Conservation (phyloP, 78 protist genomes). For the Dictyostelium discoideum region DNA sequence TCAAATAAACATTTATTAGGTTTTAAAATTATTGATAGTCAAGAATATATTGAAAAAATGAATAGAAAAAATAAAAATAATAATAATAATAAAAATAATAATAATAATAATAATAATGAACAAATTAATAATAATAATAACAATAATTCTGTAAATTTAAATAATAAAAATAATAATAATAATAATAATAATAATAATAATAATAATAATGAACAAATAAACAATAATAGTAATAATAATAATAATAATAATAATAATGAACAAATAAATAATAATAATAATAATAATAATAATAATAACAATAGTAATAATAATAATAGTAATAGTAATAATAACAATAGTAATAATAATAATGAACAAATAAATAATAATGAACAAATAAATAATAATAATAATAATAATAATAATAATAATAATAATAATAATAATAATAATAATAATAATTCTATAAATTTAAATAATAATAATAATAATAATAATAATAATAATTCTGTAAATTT, state of each 20-base stretch:
- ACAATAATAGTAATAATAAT: not conserved
- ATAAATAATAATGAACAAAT: too few relatives aligned
- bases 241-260: too few relatives aligned
- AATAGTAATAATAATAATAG: not conserved
- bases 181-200: constrained; percentile 3
- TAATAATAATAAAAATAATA: not conserved
- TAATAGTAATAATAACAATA: not conserved
- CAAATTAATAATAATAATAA: not conserved
- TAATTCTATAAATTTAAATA: too few relatives aligned
- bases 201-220: not conserved
- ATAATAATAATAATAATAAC: not conserved
- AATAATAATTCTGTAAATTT: not conserved
- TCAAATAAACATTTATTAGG: constrained; percentile 23
- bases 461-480: not conserved
- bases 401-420: not conserved
- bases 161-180: not conserved
- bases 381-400: too few relatives aligned
- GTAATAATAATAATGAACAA: too few relatives aligned
- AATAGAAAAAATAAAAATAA: not conserved
- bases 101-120: not conserved
- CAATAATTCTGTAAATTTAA: too few relatives aligned
- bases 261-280: too few relatives aligned
- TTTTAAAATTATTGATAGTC: constrained; percentile 39
- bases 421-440: not conserved
- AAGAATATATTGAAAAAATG: not conserved